phyloP scores from a whole-genome alignment of 2,329 filamentous ascomycete genomes.

The Arthrobotrys iridis region DNA sequence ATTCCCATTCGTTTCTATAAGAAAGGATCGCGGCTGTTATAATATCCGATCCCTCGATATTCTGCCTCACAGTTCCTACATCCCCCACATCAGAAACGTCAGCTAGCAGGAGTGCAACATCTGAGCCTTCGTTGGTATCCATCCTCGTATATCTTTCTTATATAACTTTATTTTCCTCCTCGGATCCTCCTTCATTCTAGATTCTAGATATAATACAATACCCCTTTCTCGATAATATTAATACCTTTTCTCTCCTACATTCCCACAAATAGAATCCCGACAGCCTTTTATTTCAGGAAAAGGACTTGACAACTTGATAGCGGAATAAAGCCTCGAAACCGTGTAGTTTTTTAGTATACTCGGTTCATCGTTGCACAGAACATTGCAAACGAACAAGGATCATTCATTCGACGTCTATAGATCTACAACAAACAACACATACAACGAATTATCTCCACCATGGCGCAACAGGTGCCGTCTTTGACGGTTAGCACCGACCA shows the following conservation, averaged over 20 bases:
- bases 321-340: not conserved
- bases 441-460: not conserved
- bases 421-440: conserved; percentile 27
- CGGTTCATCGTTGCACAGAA: not conserved
- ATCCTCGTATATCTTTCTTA: conserved; percentile 20
- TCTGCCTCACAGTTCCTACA: conserved; percentile 43
- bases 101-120: not conserved
- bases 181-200: not conserved
- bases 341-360: not conserved
- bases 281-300: not conserved
- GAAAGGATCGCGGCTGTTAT: conserved; percentile 35
- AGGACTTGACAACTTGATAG: not conserved
- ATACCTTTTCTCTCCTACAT: not conserved
- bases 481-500: conserved; percentile 53
- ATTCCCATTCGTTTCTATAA: conserved; percentile 1
- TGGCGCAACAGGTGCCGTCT: conserved; percentile 47
- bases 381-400: conserved; percentile 17
- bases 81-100: conserved; percentile 21
- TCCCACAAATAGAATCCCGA: conserved; percentile 3
- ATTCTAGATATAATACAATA: conserved; percentile 32
- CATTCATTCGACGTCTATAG: conserved; percentile 13
- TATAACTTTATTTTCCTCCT: conserved; percentile 5
- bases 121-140: conserved; percentile 7
- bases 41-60: conserved; percentile 9
- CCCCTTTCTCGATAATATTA: conserved; percentile 34